These are phyloP conservation scores for Dipodascus albidus DNA, from an alignment of 805 yeast species.

Conservation along the genomic window DNA sequence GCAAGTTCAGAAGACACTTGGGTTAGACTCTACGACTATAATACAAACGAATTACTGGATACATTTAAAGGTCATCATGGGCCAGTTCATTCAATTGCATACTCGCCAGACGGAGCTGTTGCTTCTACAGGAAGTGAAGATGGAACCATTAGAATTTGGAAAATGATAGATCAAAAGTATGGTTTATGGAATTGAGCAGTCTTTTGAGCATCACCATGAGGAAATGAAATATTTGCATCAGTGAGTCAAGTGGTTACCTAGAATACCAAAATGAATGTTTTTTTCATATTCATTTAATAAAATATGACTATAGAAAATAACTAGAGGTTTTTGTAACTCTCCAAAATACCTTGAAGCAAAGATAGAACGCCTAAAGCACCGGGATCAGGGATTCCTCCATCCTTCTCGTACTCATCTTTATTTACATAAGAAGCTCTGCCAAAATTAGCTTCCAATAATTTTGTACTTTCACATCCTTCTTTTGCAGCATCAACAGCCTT, in stretches of 20 bases:
- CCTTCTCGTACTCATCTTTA: slow-evolving; percentile 41
- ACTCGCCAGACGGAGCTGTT: slow-evolving; percentile 66
- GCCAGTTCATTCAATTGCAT: slow-evolving; percentile 78
- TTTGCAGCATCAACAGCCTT: slow-evolving; percentile 59
- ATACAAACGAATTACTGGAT: slow-evolving; percentile 83
- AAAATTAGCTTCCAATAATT: slow-evolving; percentile 66
- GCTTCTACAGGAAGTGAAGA: slow-evolving; percentile 98
- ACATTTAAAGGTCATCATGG: slow-evolving; percentile 93
- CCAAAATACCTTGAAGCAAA: slow-evolving; percentile 32
- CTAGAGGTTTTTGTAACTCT: slow-evolving; percentile 4
- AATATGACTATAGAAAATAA: not conserved
- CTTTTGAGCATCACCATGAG: not conserved
- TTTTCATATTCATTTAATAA: too few relatives aligned
- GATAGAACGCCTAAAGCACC: slow-evolving; percentile 85
- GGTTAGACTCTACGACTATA: slow-evolving; percentile 22
- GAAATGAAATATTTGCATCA: not conserved
- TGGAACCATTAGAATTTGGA: slow-evolving; percentile 91
- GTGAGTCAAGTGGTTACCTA: not conserved
- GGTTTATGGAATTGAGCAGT: slow-evolving; percentile 20
- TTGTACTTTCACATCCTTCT: slow-evolving; percentile 68
- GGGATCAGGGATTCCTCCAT: slow-evolving; percentile 68
- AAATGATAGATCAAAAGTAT: slow-evolving; percentile 31
- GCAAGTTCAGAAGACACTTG: slow-evolving; percentile 23
- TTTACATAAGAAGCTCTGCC: slow-evolving; percentile 90
- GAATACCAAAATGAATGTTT: not conserved